Base-by-base conservation (phyloP, 257 asterid species). In the Cruciata laevipes region DNA sequence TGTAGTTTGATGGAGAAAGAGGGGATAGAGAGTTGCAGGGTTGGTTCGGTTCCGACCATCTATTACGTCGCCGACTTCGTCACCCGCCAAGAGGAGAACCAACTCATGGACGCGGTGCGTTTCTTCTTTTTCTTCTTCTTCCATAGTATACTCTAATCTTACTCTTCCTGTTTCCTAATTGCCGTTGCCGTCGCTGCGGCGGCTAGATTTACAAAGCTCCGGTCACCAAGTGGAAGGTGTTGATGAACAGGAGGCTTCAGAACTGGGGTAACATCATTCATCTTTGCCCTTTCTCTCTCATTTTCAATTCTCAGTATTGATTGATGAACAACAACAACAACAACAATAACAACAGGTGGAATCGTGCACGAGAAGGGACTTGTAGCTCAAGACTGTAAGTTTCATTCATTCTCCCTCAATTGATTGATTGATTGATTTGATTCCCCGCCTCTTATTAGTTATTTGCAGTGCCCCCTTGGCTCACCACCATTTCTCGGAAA, bases 311-410 rank as follows among this genome's bases (percentile, higher is more conserved):
- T 21, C 60, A 55, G 33, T 9, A 12, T 14, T 58, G 8, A 16
- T n/a, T n/a, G n/a, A n/a, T n/a, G n/a, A n/a, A n/a, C n/a, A n/a
- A n/a, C n/a, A n/a, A n/a, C n/a, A n/a, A n/a, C n/a, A n/a, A n/a
- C n/a, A n/a, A n/a, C n/a, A n/a, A 32, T 23, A 65, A 27, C 92
- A 64, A 27, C 92, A 91, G 95, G 99, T 69, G 97, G 99, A 38
- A 76, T 85, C 69, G 99, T 94, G 80, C 96, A 90, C 73, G 95
- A 87, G 35, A 94, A 94, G 78, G 99, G 96, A 14, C 97, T 93
- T 80, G 79, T 93, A 32, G 81, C 95, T n/a, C 97, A 90, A 77
- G 89, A 83, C 21, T 79, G 96, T 91, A 74, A 75, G 96, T 55
- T n/a, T n/a, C n/a, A n/a, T n/a, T n/a, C n/a, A n/a, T n/a, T n/a